Evolutionary conservation across 2,329 filamentous ascomycete species (phyloP).

Genomic region (Colletotrichum chlorophyti): DNA sequence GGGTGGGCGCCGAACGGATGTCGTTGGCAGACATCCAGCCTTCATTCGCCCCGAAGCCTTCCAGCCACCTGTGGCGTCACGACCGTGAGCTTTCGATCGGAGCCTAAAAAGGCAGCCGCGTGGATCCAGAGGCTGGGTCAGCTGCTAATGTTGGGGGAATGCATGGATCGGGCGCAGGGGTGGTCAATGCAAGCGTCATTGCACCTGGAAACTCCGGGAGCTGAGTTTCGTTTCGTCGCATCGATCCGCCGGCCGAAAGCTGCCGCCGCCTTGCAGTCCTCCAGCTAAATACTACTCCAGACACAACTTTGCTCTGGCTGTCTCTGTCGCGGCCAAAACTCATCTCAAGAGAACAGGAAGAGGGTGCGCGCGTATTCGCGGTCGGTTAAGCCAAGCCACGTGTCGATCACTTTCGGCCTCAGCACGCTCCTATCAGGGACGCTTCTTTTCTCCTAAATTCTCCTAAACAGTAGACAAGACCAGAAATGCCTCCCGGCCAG

Average conservation of each 20-base stretch:
- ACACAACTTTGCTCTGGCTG: not conserved
- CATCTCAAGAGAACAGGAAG: conserved; percentile 8
- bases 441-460: not conserved
- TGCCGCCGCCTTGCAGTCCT: not conserved
- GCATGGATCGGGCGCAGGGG: conserved; percentile 1
- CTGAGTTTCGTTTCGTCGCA: conserved; percentile 28
- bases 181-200: conserved; percentile 27
- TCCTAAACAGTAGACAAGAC: not conserved
- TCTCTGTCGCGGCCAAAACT: conserved; percentile 3
- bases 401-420: conserved; percentile 12
- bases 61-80: conserved; percentile 23
- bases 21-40: not conserved
- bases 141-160: not conserved
- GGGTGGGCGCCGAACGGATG: not conserved
- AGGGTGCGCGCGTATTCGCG: not conserved
- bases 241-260: conserved; percentile 20
- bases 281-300: too few species aligned
- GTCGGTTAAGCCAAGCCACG: conserved; percentile 11
- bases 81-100: conserved; percentile 7
- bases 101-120: not conserved
- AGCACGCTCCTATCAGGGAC: not conserved
- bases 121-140: conserved; percentile 8
- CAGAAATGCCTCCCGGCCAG: conserved; percentile 21
- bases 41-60: not conserved
- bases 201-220: conserved; percentile 19